Conservation (phyloP, 2,329 filamentous ascomycete species). For the Sphaerulina vaccinii region DNA sequence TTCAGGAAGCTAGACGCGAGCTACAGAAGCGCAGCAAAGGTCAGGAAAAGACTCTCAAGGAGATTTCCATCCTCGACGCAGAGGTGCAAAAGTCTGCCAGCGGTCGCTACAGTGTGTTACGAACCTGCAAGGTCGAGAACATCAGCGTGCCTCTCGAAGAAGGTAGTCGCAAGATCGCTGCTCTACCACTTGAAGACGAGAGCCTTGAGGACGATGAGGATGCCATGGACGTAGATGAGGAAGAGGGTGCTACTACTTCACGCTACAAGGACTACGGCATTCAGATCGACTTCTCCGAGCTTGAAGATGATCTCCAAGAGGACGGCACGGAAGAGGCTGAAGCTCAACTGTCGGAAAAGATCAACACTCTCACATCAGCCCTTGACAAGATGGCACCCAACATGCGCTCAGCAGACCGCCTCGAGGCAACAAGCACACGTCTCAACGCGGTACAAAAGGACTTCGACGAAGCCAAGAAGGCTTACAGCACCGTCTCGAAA, state of each 20-base stretch:
- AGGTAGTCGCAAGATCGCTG: slow-evolving; percentile 70
- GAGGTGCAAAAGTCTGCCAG: slow-evolving; percentile 83
- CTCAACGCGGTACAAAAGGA: slow-evolving; percentile 83
- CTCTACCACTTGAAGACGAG: slow-evolving; percentile 78
- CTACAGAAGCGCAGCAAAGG: slow-evolving; percentile 81
- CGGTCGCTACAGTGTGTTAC: slow-evolving; percentile 77
- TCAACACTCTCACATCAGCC: slow-evolving; percentile 70
- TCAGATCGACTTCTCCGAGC: slow-evolving; percentile 75
- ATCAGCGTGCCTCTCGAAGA: slow-evolving; percentile 77
- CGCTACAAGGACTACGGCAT: slow-evolving; percentile 88
- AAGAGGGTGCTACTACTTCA: slow-evolving; percentile 47
- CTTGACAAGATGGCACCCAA: slow-evolving; percentile 96
- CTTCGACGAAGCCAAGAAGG: slow-evolving; percentile 77
- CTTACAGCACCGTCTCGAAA: slow-evolving; percentile 73
- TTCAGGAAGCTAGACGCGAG: slow-evolving; percentile 74
- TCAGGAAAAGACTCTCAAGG: slow-evolving; percentile 72
- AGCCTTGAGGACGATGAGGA: slow-evolving; percentile 75
- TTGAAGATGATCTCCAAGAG: slow-evolving; percentile 79
- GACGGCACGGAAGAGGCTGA: slow-evolving; percentile 72
- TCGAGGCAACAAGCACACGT: slow-evolving; percentile 80
- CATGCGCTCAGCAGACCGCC: slow-evolving; percentile 88
- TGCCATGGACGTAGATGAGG: slow-evolving; percentile 88
- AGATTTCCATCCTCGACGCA: slow-evolving; percentile 75
- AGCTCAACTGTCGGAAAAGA: slow-evolving; percentile 72
- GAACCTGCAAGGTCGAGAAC: slow-evolving; percentile 90